Evolutionary conservation across 805 yeast genomes (phyloP), one percentile per base, ranked within the genome.

Genomic region (Starmerella ratchasimensis): DNA sequence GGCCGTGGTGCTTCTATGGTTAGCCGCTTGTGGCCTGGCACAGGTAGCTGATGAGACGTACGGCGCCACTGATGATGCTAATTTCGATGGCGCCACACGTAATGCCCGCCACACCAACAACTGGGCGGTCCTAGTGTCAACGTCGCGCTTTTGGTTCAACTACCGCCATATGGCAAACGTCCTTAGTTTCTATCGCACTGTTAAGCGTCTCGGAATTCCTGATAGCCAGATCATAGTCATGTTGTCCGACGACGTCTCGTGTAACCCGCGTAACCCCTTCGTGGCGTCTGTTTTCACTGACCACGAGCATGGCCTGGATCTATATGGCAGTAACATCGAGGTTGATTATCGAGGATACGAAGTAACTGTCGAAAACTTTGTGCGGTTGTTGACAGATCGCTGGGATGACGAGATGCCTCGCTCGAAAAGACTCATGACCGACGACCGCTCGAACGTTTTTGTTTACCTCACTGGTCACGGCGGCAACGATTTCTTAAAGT

Each of bases 401-500:
- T 90, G 97, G 94, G 84, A 84, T 31, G 80, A 76, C 26, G 86
- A 82, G 38, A 94, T 88, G 47, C 97, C 98, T 3, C 68, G 94
- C 45, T 80, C 93, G 11, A 90, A 90, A 59, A 67, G 97, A 47
- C 64, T 90, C 33, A 62, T 86, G 43, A 83, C 97, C 0, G 97
- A 90, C 62, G 96, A 86, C 56, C 76, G 83, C 55, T 81, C 94
- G 22, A 90, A 90, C 57, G 83, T 90, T 35, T 81, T 90, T 58
- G 79, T 90, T 20, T 90, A 90, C 57, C 68, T 90, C 75, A 90
- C 98, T 1, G 99, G 99, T 18, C 99, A 90, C 59, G 99, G 99
- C 18, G 99, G 99, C 36, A 83, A 86, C 52, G 97, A 90, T 58
- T 90, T 90, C 58, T 69, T 90, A 51, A 90, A 90, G 60, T 90